These are phyloP conservation scores for Penicillium crystallinum DNA, from an alignment of 495 filamentous ascomycete species.

Conservation along the genomic window DNA sequence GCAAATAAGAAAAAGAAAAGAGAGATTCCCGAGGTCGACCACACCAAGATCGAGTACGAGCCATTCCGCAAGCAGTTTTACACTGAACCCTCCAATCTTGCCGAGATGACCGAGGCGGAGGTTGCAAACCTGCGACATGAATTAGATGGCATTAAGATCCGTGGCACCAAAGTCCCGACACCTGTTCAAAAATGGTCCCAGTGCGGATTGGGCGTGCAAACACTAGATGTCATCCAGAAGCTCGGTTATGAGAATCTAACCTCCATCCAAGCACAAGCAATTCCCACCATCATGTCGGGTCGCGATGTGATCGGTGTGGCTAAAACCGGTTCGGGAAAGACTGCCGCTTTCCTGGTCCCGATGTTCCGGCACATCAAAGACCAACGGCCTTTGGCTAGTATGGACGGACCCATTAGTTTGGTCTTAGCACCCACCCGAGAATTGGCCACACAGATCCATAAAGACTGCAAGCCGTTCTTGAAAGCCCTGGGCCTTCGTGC, in stretches of 20 bases:
- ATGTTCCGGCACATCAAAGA: conserved; percentile 99
- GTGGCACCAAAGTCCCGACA: conserved; percentile 79
- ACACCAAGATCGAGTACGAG: conserved; percentile 77
- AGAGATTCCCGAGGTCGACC: conserved; percentile 81
- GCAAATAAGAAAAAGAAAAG: conserved; percentile 93
- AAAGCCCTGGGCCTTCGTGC: conserved; percentile 85
- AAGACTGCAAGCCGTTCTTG: conserved; percentile 88
- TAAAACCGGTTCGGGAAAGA: conserved; percentile 99
- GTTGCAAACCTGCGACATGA: conserved; percentile 75
- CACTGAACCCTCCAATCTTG: conserved; percentile 77
- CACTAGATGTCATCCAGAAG: conserved; percentile 77
- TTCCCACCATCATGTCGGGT: conserved; percentile 93
- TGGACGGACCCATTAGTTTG: conserved; percentile 81
- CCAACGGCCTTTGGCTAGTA: conserved; percentile 72
- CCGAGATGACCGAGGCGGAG: conserved; percentile 81
- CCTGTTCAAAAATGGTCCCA: conserved; percentile 97
- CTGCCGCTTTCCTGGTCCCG: conserved; percentile 86
- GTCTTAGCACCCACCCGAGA: conserved; percentile 96
- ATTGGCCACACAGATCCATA: conserved; percentile 88
- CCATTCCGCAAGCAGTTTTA: conserved; percentile 92
- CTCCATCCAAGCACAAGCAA: conserved; percentile 90
- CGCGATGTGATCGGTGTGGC: conserved; percentile 95
- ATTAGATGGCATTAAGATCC: conserved; percentile 91
- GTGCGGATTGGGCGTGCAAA: conserved; percentile 80
- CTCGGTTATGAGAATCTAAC: conserved; percentile 87